Evolutionary conservation across 306 rosid genomes (phyloP).

Genomic region (Pueraria montana): DNA sequence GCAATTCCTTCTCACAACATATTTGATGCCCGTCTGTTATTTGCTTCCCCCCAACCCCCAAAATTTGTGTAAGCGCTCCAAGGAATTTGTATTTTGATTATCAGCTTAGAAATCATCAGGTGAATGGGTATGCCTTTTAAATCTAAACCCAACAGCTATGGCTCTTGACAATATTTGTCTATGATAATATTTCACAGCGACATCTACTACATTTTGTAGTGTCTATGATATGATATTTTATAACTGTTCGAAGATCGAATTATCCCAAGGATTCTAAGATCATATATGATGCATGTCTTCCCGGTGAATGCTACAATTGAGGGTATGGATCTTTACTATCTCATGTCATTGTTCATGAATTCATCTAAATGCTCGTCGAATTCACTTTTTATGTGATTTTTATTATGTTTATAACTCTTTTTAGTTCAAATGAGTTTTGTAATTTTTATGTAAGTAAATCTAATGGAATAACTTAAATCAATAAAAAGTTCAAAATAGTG

Average conservation of each 20-base stretch:
- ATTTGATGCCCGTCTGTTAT: conserved; percentile 34
- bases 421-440: no score
- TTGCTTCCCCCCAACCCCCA: background rate
- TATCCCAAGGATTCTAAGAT: background rate
- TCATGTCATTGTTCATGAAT: background rate
- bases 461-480: no score
- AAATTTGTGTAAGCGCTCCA: conserved; percentile 27
- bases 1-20: conserved; percentile 50
- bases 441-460: no score
- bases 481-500: no score
- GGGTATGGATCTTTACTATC: background rate
- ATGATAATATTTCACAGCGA: conserved; percentile 16
- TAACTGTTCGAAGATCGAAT: conserved; percentile 12
- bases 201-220: conserved; percentile 16
- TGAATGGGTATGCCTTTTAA: conserved; percentile 45
- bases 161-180: conserved; percentile 35
- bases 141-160: conserved; percentile 27
- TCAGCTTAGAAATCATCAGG: conserved; percentile 47
- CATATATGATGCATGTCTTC: background rate
- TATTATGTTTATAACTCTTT: no score
- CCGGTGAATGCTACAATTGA: conserved; percentile 1
- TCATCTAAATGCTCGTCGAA: no score
- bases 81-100: conserved; percentile 31
- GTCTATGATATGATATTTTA: conserved; percentile 21
- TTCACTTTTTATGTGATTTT: no score